Evolutionary conservation across 2,329 filamentous ascomycete species (phyloP), one percentile per base, ranked within the genome.

Genomic region (Aphanocladium album): DNA sequence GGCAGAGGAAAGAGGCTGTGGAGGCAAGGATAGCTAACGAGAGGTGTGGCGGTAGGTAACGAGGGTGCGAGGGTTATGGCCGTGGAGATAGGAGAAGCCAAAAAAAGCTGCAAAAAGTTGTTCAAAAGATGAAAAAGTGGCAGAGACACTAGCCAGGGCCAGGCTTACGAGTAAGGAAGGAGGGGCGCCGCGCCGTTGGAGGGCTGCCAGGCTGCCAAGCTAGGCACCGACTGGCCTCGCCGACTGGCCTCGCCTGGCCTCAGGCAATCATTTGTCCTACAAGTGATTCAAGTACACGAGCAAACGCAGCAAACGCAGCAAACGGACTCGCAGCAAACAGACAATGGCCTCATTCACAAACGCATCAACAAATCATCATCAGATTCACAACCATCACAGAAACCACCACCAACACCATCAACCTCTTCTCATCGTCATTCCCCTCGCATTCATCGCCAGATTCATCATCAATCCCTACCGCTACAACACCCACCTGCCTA

Each of bases 161-260:
- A 21, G 46, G 35, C 51, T 19, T 59, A 53, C 57, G 39, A 59
- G 57, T 52, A 59, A 59, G 57, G 57, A 46, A 59, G 49, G 57
- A 52, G 57, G 57, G 57, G 57, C 57, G 27, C 27, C 47, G 21
- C 47, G 57, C 57, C 56, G 56, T 59, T 59, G 56, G 56, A 37
- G 33, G 2, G 8, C 16, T 49, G 17, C 21, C 16, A 21, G n/a
- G 17, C 21, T 25, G 21, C 21, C 19, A 5, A 21, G 8, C 23
- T 25, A 21, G 46, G 11, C 46, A 49, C 21, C 21, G 21, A 49
- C 35, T 17, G 9, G 35, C 3, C 35, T 39, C 5, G 35, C 3
- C 12, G 16, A 17, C 35, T 39, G 35, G 35, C n/a, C n/a, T n/a
- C n/a, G n/a, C n/a, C n/a, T n/a, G n/a, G n/a, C n/a, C n/a, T n/a